A percentile compares a stretch with the other conserved stretches of the same genome.
Conservation (phyloP, 805 yeast genomes). For the Kazachstania martiniae region DNA sequence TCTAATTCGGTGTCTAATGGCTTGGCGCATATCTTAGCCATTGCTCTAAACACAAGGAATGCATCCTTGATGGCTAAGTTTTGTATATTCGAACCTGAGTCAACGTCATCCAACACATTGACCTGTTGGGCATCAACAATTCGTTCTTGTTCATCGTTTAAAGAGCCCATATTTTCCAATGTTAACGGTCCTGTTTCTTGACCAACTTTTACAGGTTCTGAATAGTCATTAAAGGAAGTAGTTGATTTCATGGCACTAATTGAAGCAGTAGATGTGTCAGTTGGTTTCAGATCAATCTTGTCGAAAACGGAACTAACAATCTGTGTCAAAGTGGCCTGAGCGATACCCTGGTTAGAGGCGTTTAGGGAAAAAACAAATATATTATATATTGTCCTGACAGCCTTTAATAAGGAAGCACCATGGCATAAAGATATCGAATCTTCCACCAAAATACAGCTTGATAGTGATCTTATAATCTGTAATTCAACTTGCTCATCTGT, state of each 20-base stretch:
- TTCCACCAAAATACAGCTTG: conserved; percentile 77
- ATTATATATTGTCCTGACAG: conserved; percentile 87
- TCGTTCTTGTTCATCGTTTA: conserved; percentile 46
- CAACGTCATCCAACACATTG: conserved; percentile 1
- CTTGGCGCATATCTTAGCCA: conserved; percentile 88
- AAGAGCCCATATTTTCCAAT: conserved; percentile 46
- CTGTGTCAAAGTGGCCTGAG: conserved; percentile 91
- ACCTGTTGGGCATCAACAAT: conserved; percentile 28
- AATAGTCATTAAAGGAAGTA: conserved; percentile 3
- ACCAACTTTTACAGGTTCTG: too few relatives aligned
- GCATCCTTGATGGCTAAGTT: conserved; percentile 82
- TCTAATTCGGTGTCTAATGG: conserved; percentile 68
- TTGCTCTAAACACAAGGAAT: conserved; percentile 81
- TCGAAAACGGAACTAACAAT: conserved; percentile 80
- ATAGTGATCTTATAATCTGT: conserved; percentile 85
- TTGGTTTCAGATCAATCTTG: conserved; percentile 31
- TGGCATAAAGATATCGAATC: conserved; percentile 64
- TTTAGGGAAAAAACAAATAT: conserved; percentile 78
- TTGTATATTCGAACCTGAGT: conserved; percentile 36
- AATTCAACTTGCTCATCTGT: conserved; percentile 83
- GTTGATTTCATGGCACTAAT: conserved; percentile 1
- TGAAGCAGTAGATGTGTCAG: conserved; percentile 2
- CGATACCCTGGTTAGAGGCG: conserved; percentile 80
- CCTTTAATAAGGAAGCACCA: conserved; percentile 79
- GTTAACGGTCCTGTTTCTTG: conserved; percentile 37